Evolutionary conservation across 176 grass and related monocot species (phyloP).

Genomic region (Carex parvula): DNA sequence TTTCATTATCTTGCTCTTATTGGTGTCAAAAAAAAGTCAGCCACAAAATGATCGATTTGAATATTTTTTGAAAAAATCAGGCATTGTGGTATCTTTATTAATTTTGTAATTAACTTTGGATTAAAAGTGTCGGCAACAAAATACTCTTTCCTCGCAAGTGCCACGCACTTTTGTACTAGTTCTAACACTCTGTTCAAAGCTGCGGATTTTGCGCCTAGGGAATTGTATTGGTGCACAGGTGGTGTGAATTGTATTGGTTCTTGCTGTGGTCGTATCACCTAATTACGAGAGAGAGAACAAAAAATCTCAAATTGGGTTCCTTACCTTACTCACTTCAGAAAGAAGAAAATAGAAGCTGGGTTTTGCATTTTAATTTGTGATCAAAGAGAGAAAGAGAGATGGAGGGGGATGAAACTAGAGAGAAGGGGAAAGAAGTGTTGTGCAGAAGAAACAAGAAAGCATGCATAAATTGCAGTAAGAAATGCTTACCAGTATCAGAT

Average conservation of each 20-base stretch:
- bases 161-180: too few species aligned
- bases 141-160: too few species aligned
- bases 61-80: too few species aligned
- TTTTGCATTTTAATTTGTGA: slow-evolving; percentile 28
- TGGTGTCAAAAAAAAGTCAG: too few species aligned
- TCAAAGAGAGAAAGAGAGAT: slow-evolving; percentile 30
- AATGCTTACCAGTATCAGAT: not conserved
- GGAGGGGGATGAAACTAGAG: not conserved
- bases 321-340: not conserved
- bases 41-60: too few species aligned
- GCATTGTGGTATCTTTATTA: too few species aligned
- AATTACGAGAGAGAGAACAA: not conserved
- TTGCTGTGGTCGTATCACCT: too few species aligned
- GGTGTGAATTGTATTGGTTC: not conserved
- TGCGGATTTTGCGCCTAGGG: not conserved
- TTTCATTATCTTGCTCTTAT: too few species aligned
- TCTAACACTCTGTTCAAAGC: not conserved
- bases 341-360: slow-evolving; percentile 31
- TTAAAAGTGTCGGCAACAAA: too few species aligned
- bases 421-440: too few species aligned
- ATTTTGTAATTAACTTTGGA: too few species aligned
- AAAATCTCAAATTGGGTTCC: not conserved
- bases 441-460: slow-evolving; percentile 26
- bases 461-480: slow-evolving; percentile 42
- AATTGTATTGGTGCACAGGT: not conserved